A percentile compares a stretch with the other conserved stretches of the same genome.
Conservation (phyloP, 1,284 basidiomycete genomes). For the Tylopilus orsonianus region DNA sequence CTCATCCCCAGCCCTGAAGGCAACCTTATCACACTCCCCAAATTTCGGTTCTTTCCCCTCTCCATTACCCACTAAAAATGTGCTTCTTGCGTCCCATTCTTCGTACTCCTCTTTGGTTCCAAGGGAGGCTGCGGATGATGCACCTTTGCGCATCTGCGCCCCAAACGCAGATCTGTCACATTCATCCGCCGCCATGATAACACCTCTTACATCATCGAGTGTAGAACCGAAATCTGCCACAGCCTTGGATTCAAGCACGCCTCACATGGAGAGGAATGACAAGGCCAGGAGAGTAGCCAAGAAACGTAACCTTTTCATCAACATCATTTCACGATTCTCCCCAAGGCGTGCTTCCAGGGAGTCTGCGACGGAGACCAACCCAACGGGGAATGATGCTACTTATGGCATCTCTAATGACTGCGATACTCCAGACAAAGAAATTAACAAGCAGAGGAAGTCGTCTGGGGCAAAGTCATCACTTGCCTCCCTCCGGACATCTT, state of each 20-base stretch:
- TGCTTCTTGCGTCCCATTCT: conserved; percentile 6
- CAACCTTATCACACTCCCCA: conserved; percentile 10
- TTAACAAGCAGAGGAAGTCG: conserved; percentile 16
- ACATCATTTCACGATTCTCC: conserved; percentile 31
- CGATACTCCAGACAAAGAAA: conserved; percentile 19
- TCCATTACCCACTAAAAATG: neutral
- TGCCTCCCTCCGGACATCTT: conserved; percentile 32
- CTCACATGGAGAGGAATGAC: conserved; percentile 13
- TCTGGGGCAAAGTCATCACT: conserved; percentile 32
- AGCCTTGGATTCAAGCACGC: conserved; percentile 1
- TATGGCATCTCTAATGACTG: conserved; percentile 26
- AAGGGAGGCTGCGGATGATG: neutral
- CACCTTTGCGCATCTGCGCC: conserved; percentile 11
- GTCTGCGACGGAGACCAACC: conserved; percentile 1
- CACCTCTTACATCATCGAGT: conserved; percentile 14
- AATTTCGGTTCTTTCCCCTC: neutral
- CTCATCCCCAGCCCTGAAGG: neutral
- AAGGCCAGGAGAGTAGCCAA: conserved; percentile 23
- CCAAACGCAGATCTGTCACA: conserved; percentile 23
- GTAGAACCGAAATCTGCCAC: conserved; percentile 9
- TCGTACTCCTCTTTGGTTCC: neutral
- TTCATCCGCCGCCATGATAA: conserved; percentile 32
- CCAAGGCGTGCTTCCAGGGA: conserved; percentile 25
- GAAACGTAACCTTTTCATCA: conserved; percentile 34
- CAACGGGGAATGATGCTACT: conserved; percentile 7